Evolutionary conservation across 768 basidiomycete species (phyloP).

Genomic region (Collybia sp.): DNA sequence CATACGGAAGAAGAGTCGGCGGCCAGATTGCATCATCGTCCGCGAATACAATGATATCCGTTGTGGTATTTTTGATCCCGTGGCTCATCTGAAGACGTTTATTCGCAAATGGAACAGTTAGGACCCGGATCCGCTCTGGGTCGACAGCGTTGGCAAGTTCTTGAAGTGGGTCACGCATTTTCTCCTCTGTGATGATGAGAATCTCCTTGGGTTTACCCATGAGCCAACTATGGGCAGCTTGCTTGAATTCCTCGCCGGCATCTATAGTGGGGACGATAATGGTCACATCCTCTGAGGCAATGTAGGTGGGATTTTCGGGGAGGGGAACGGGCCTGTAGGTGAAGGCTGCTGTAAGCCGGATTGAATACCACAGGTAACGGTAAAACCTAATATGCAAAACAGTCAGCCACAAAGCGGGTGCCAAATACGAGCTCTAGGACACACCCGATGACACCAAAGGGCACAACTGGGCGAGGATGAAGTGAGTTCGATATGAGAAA

Average conservation of each 20-base stretch:
- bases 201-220: constrained; percentile 85
- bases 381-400: constrained; percentile 58
- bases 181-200: constrained; percentile 73
- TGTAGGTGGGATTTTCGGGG: constrained; percentile 86
- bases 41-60: constrained; percentile 92
- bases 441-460: constrained; percentile 86
- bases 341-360: constrained; percentile 73
- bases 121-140: constrained; percentile 76
- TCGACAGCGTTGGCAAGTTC: constrained; percentile 87
- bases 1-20: constrained; percentile 81
- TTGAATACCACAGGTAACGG: constrained; percentile 90
- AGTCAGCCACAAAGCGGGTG: constrained; percentile 8
- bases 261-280: constrained; percentile 97
- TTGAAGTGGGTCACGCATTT: constrained; percentile 86
- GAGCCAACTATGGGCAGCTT: constrained; percentile 90
- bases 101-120: constrained; percentile 91
- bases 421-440: constrained; percentile 11
- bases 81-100: constrained; percentile 93
- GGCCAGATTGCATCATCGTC: constrained; percentile 98
- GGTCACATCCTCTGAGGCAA: constrained; percentile 89
- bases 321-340: constrained; percentile 87
- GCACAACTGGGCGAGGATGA: constrained; percentile 58
- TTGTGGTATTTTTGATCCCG: constrained; percentile 85
- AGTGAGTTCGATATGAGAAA: constrained; percentile 4
- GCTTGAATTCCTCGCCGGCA: constrained; percentile 93